Percentiles rank a stretch among this genome's conserved stretches.
These are phyloP conservation scores for Amylocarpus encephaloides DNA, from an alignment of 2,329 filamentous ascomycete species.

Conservation along the genomic window DNA sequence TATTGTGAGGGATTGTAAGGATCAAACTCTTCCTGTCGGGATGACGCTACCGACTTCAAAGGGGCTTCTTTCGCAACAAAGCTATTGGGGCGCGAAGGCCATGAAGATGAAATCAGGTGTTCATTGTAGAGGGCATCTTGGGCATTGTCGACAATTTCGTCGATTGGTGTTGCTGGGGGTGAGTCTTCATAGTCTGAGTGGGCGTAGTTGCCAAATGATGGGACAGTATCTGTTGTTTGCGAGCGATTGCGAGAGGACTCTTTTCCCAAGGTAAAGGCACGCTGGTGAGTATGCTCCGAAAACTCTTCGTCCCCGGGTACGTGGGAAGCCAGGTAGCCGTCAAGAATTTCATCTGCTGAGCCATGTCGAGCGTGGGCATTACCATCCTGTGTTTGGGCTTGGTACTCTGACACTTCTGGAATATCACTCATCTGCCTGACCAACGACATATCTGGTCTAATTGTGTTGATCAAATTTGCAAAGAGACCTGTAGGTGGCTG, in stretches of 20 bases:
- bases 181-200: slow-evolving; percentile 20
- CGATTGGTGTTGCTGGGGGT: slow-evolving; percentile 16
- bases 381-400: not conserved
- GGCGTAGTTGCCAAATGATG: slow-evolving; percentile 19
- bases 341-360: not conserved
- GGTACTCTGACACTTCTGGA: not conserved
- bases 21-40: slow-evolving; percentile 18
- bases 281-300: not conserved
- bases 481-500: slow-evolving; percentile 8
- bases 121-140: slow-evolving; percentile 10
- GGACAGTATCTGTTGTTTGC: slow-evolving; percentile 24
- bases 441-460: slow-evolving; percentile 9
- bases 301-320: not conserved
- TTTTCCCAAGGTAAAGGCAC: not conserved
- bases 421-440: slow-evolving; percentile 4
- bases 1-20: slow-evolving; percentile 18
- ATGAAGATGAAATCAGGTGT: slow-evolving; percentile 15
- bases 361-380: not conserved
- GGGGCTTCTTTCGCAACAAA: slow-evolving; percentile 8
- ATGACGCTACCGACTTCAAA: slow-evolving; percentile 11
- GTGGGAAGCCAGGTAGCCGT: not conserved
- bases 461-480: slow-evolving; percentile 12
- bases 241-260: slow-evolving; percentile 12
- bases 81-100: slow-evolving; percentile 3
- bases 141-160: slow-evolving; percentile 12